phyloP scores from a whole-genome alignment of 805 yeast genomes.

The Candida pini region DNA sequence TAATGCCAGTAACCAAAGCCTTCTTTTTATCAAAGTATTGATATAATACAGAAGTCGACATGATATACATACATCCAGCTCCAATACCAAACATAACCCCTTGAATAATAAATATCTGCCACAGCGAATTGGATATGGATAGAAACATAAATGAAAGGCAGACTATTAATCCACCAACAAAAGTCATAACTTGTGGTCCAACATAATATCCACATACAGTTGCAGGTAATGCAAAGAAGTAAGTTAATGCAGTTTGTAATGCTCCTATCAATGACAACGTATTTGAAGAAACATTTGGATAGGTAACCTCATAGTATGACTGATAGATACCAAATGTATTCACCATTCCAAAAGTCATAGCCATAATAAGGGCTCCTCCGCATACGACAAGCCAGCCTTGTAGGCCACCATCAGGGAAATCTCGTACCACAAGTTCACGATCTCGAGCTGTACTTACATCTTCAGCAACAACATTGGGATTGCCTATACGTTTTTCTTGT shows the following conservation, averaged over 20 bases:
- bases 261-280: slow-evolving; percentile 52
- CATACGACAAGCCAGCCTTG: slow-evolving; percentile 48
- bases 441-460: too few species aligned
- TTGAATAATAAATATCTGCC: slow-evolving; percentile 67
- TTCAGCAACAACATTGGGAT: too few species aligned
- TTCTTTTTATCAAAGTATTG: slow-evolving; percentile 62
- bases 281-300: slow-evolving; percentile 38
- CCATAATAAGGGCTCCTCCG: slow-evolving; percentile 39
- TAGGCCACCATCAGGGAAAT: slow-evolving; percentile 41
- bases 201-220: slow-evolving; percentile 35
- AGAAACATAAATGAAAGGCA: slow-evolving; percentile 49
- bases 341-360: slow-evolving; percentile 54
- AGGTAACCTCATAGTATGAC: slow-evolving; percentile 38
- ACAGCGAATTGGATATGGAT: slow-evolving; percentile 46
- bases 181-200: slow-evolving; percentile 36
- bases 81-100: slow-evolving; percentile 60
- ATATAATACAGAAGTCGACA: slow-evolving; percentile 53
- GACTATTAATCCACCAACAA: slow-evolving; percentile 39
- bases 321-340: slow-evolving; percentile 56
- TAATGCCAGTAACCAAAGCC: slow-evolving; percentile 43
- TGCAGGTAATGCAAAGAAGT: slow-evolving; percentile 44
- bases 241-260: slow-evolving; percentile 41
- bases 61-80: slow-evolving; percentile 50
- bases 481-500: too few species aligned
- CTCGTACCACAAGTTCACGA: too few species aligned